These are phyloP conservation scores for Xylaria sp. DNA, from an alignment of 2,329 filamentous ascomycete species.

Conservation along the genomic window DNA sequence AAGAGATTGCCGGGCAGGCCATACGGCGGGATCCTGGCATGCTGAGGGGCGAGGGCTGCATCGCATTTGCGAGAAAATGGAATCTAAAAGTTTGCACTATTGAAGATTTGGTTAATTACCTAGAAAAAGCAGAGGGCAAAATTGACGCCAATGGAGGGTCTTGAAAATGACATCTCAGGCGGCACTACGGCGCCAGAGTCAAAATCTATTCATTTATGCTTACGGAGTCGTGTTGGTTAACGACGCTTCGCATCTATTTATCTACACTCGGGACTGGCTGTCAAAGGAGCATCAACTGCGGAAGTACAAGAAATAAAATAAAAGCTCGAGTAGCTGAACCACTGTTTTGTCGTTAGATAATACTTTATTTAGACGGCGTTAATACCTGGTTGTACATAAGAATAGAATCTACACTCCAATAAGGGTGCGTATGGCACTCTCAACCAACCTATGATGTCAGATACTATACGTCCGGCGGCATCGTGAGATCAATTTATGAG, in stretches of 20 bases:
- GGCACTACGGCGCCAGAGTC: background rate
- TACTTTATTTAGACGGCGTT: constrained; percentile 18
- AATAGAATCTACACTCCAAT: constrained; percentile 17
- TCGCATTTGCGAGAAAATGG: constrained; percentile 88
- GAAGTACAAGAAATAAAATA: background rate
- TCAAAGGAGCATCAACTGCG: background rate
- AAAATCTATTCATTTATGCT: background rate
- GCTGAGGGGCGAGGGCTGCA: constrained; percentile 88
- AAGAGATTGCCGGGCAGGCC: constrained; percentile 73
- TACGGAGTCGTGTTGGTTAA: background rate
- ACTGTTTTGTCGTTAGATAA: background rate
- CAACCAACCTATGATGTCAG: background rate
- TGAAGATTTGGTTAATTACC: constrained; percentile 82
- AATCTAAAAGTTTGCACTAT: constrained; percentile 95
- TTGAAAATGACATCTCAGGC: constrained; percentile 11
- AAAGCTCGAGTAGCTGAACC: background rate
- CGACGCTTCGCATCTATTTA: background rate
- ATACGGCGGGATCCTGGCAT: constrained; percentile 78
- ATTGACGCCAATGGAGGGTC: constrained; percentile 55
- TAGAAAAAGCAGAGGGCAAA: constrained; percentile 79
- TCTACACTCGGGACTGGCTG: background rate
- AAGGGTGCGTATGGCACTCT: background rate
- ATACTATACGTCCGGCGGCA: no score
- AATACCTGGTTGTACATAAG: constrained; percentile 9
- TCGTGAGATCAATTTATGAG: background rate